phyloP scores from a whole-genome alignment of 2,329 filamentous ascomycete species.

The Myotisia sp. region DNA sequence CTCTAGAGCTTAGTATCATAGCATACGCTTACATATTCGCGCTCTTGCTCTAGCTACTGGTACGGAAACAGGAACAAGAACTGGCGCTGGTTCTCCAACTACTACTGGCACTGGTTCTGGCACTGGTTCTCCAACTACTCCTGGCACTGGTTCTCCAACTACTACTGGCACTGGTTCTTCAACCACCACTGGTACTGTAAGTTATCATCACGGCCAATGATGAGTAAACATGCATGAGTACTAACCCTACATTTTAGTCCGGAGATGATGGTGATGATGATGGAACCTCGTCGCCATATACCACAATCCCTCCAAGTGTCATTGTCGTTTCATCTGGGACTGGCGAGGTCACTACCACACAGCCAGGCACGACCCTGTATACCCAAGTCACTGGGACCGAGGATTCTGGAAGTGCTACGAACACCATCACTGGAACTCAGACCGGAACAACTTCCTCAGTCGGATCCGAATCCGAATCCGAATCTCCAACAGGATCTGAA shows the following conservation, averaged over 20 bases:
- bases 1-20: too few relatives aligned
- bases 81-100: slow-evolving; percentile 1
- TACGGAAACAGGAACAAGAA: background rate
- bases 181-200: slow-evolving; percentile 4
- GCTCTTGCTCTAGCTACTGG: background rate
- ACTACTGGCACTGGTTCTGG: slow-evolving; percentile 10
- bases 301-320: slow-evolving; percentile 3
- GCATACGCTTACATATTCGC: background rate
- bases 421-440: slow-evolving; percentile 10
- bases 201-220: too few relatives aligned
- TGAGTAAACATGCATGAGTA: slow-evolving; percentile 2
- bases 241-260: slow-evolving; percentile 9
- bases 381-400: slow-evolving; percentile 9
- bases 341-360: slow-evolving; percentile 11
- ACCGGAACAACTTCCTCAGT: slow-evolving; percentile 10
- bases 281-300: slow-evolving; percentile 5
- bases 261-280: too few relatives aligned
- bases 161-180: slow-evolving; percentile 9
- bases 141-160: slow-evolving; percentile 6
- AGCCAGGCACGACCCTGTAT: slow-evolving; percentile 16
- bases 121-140: background rate
- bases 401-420: slow-evolving; percentile 10
- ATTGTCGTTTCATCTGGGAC: slow-evolving; percentile 10
- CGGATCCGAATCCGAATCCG: slow-evolving; percentile 9
- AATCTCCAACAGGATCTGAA: background rate